Base-by-base conservation (phyloP, 116 monocot genomes). In the Trichopus zeylanicus region DNA sequence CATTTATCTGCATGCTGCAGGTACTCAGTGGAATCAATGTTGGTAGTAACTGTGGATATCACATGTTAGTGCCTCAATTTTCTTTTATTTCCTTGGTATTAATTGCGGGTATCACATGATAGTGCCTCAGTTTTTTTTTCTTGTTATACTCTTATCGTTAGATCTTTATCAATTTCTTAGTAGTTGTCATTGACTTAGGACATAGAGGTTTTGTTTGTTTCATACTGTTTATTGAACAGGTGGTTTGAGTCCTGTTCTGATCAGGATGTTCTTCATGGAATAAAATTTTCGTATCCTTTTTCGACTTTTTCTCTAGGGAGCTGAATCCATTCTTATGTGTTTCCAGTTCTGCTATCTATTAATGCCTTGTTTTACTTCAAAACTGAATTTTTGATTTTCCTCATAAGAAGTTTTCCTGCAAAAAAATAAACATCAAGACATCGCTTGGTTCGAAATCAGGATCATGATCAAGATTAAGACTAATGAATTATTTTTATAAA, bases 21-120 rank as follows among this genome's bases (percentile, higher is more conserved):
- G 89, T 89, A 24, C 56, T 94, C 61, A 94, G 93, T 62, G 93
- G 93, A 31, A 83, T 94, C 63, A 94, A 94, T 63, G 28, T 79
- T 31, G 89, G 93, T 35, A 80, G 68, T 73, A 94, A 89, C 61
- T 89, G 82, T 57, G 93, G 89, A 46, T 83, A 89, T 64, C 80
- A 80, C 62, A 55, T 80, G 93, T 94, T 34, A 75, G 89, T 86
- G 9, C 19, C 23, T 31, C 29, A 2, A 28, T 31, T 5, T 31
- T 1, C 29, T 56, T 19, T 16, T 28, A 4, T 20, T 49, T 49
- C n/a, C n/a, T 79, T 31, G 89, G 93, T 35, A 80, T 66, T 73
- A 94, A 89, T 57, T 89, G 82, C 56, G 93, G 89, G 35, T 83
- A 89, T 64, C 80, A 80, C 62, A 55, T 80, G 93, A 89, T 34